Percentiles rank a stretch among this genome's conserved stretches.
These are phyloP conservation scores for Wickerhamomyces sp. DNA, from an alignment of 1,139 yeast genomes.

Conservation along the genomic window DNA sequence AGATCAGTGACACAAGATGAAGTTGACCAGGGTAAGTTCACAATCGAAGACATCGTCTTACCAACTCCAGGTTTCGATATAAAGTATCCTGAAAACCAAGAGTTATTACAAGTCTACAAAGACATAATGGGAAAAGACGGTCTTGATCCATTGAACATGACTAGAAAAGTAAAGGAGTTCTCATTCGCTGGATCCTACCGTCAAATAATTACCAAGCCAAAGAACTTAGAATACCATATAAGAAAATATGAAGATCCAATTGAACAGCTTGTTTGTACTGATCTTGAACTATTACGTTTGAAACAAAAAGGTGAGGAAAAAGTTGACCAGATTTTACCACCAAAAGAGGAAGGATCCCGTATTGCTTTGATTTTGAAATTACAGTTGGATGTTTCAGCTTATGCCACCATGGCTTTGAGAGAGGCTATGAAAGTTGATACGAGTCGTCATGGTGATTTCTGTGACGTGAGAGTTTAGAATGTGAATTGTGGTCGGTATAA, in stretches of 20 bases:
- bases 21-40: slow-evolving; percentile 60
- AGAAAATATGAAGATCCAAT: slow-evolving; percentile 57
- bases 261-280: slow-evolving; percentile 76
- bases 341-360: slow-evolving; percentile 46
- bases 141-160: slow-evolving; percentile 81
- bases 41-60: slow-evolving; percentile 79
- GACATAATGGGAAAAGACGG: slow-evolving; percentile 76
- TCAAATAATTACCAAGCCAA: slow-evolving; percentile 64
- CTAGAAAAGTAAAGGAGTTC: slow-evolving; percentile 79
- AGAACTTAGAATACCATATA: slow-evolving; percentile 55
- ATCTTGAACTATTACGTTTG: slow-evolving; percentile 57
- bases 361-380: slow-evolving; percentile 71
- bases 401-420: slow-evolving; percentile 97
- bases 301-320: slow-evolving; percentile 33
- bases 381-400: slow-evolving; percentile 81
- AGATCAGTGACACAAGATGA: slow-evolving; percentile 45
- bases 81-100: slow-evolving; percentile 67
- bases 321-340: slow-evolving; percentile 29
- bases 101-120: slow-evolving; percentile 57
- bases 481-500: no score
- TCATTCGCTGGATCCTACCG: slow-evolving; percentile 92
- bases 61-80: slow-evolving; percentile 96
- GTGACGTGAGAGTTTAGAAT: slow-evolving; percentile 26
- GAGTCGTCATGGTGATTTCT: slow-evolving; percentile 55
- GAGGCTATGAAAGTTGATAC: slow-evolving; percentile 86